Evolutionary conservation across 495 filamentous ascomycete species (phyloP), one percentile per base, ranked within the genome.

Genomic region (Penicillium canescens): DNA sequence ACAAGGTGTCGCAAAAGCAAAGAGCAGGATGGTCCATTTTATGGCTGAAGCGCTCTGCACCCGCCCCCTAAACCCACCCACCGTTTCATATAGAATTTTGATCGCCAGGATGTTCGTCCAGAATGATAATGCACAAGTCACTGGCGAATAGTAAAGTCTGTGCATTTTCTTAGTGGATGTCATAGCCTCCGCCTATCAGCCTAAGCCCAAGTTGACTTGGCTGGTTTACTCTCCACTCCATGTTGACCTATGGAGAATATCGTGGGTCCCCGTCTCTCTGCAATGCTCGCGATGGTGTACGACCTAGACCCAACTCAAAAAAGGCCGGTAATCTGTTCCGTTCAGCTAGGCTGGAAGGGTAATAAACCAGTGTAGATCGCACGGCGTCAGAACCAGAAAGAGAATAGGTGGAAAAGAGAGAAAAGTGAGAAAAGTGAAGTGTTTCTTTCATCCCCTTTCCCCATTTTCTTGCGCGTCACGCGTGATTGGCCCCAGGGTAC

Each of bases 401-500:
- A 42, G 48, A 12, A 43, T 43, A 43, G 31, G 18, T 31, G 14
- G 2, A 21, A 34, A 50, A 31, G 5, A 35, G 33, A 28, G 21
- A 13, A 20, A 12, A 13, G 14, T 9, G 33, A 28, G 21, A 13
- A 20, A 12, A 13, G 24, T 9, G 28, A 31, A 18, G 18, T 10
- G 39, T 50, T 38, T 38, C 46, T 47, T 46, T 46, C 48, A 45
- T 50, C 26, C 42, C 42, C 31, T 50, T 14, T 41, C 42, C 54
- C 31, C 35, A 43, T 43, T 51, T 43, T 43, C 12, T 51, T 51
- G 49, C 49, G 49, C 31, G 40, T 38, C 16, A 51, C 55, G 50
- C 42, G 36, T 66, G 63, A 64, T 66, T 66, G 57, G 60, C 46
- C 55, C 46, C 12, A n/a, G 24, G 10, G 39, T 65, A 59, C 53